These are phyloP conservation scores for Castanea crenata DNA, from an alignment of 306 rosid species.

Conservation along the genomic window DNA sequence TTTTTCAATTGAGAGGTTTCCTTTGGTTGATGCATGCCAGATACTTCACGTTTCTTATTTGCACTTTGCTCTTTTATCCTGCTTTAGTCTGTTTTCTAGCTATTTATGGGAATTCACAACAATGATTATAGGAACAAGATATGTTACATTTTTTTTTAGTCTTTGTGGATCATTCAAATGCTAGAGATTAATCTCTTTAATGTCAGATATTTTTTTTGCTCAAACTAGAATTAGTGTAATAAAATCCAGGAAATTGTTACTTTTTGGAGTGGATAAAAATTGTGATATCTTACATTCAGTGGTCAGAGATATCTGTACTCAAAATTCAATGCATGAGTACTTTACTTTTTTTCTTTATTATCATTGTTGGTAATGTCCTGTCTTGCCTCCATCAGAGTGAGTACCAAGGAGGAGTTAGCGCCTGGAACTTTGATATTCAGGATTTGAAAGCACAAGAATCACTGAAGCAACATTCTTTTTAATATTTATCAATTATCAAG, in stretches of 20 bases:
- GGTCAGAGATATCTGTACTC: constrained; percentile 19
- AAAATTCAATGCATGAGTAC: not conserved
- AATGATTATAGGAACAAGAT: not conserved
- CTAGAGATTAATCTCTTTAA: not conserved
- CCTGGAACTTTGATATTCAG: too few species aligned
- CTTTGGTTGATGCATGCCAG: not conserved
- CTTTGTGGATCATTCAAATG: constrained; percentile 7
- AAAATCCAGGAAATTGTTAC: not conserved
- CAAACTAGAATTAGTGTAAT: not conserved
- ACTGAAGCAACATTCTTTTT: too few species aligned
- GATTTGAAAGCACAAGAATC: too few species aligned
- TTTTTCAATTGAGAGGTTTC: constrained; percentile 16
- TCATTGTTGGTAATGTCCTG: not conserved
- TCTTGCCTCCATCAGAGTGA: too few species aligned
- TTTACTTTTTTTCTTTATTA: too few species aligned
- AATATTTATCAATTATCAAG: not conserved
- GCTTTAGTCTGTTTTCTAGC: not conserved
- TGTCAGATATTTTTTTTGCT: constrained; percentile 4
- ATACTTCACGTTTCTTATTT: not conserved
- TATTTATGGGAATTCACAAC: not conserved
- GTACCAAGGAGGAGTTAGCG: too few species aligned
- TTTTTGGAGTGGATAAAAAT: not conserved
- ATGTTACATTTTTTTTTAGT: not conserved
- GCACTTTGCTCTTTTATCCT: not conserved
- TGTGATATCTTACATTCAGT: constrained; percentile 6